Base-by-base conservation (phyloP, 768 basidiomycete species). In the Aureoboletus auriporus region DNA sequence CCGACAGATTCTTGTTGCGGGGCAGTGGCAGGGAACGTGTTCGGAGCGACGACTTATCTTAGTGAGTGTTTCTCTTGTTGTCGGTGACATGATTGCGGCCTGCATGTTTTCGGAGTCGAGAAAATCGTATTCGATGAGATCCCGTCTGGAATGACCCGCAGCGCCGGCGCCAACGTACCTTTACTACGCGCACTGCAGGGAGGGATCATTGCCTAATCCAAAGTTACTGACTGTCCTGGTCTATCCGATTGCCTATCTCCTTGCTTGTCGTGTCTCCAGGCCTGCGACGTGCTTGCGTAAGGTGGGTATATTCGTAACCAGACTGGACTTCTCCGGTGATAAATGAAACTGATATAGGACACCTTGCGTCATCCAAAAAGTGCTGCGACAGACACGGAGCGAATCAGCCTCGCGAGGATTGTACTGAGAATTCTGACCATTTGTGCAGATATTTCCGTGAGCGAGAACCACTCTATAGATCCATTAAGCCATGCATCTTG, bases 401-500 rank as follows among this genome's bases (percentile, higher is more conserved):
- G 57, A 52, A 50, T 55, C 58, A 52, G 52, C 27, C 29, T 20
- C 30, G 29, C 46, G 60, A 57, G 60, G 60, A 65, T 65, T 57
- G 34, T 42, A 46, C 36, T n/a, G 46, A 54, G 58, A 60, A 65
- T 23, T 35, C 17, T 36, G 37, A 29, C 47, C 50, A 12, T 45
- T n/a, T 49, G 48, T 44, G 36, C 33, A 33, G 33, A 5, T 33
- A 13, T 33, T 12, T 33, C 33, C 33, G 33, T 33, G 33, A 13
- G 14, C 33, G 14, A 14, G 20, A 23, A 23, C 2, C 20, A 23
- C 4, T 23, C 20, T 23, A 33, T 4, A 33, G 33, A 33, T 33
- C 33, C 14, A 14, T 33, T 14, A 6, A 13, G 33, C 33, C 33
- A 6, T 13, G 4, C 33, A 33, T 13, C 33, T 33, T 33, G 33